These are phyloP conservation scores for Pouteria campechiana DNA, from an alignment of 179 eudicot species.

Conservation along the genomic window DNA sequence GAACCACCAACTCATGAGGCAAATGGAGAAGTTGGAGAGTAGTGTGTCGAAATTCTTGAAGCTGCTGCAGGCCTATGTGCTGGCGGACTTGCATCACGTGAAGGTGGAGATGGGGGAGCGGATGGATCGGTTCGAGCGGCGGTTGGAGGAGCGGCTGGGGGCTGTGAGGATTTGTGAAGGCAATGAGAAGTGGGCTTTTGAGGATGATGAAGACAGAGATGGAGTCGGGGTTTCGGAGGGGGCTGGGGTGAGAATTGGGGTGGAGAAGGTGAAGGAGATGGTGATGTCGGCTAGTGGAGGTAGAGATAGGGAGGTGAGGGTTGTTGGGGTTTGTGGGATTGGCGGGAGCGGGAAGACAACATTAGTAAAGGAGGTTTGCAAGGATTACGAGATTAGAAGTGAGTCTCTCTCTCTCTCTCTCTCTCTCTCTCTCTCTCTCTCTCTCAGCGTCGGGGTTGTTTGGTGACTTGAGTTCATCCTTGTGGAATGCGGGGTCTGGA, in stretches of 20 bases:
- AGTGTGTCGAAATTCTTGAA: conserved; percentile 37
- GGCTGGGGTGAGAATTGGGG: conserved; percentile 42
- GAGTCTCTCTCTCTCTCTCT: conserved; percentile 10
- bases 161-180: conserved; percentile 41
- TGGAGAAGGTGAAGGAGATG: conserved; percentile 64
- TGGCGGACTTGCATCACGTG: conserved; percentile 81
- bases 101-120: conserved; percentile 45
- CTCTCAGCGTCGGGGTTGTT: too few species aligned
- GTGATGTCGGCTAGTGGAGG: too few species aligned
- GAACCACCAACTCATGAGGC: conserved; percentile 54
- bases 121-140: conserved; percentile 48
- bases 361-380: conserved; percentile 51
- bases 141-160: conserved; percentile 42
- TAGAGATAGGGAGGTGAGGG: conserved; percentile 16
- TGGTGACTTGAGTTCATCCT: too few species aligned
- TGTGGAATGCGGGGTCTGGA: too few species aligned
- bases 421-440: too few species aligned
- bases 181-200: conserved; percentile 24
- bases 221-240: conserved; percentile 29
- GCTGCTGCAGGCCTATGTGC: conserved; percentile 60
- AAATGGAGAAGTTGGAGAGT: conserved; percentile 77
- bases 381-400: conserved; percentile 50
- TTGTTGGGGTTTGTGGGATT: conserved; percentile 64
- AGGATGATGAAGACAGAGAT: conserved; percentile 30
- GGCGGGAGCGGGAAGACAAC: conserved; percentile 91